Evolutionary conservation across 2,329 filamentous ascomycete genomes (phyloP).

Genomic region (Hypocreales sp.): DNA sequence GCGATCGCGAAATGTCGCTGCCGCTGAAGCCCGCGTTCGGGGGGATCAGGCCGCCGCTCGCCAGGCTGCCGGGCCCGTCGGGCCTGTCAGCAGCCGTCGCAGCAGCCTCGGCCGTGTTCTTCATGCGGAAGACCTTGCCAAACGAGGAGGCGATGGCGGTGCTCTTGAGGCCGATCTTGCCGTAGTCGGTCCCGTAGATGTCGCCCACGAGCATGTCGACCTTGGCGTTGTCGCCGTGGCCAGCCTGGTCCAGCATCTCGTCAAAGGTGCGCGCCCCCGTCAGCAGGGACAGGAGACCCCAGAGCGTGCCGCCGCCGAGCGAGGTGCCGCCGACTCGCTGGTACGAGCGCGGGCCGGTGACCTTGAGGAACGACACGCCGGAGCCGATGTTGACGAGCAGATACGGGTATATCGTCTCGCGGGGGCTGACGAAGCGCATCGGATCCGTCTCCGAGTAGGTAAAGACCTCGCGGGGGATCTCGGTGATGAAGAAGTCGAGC

Average conservation of each 20-base stretch:
- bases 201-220: conserved; percentile 97
- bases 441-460: conserved; percentile 85
- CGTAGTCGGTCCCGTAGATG: conserved; percentile 92
- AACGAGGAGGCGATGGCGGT: conserved; percentile 93
- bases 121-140: conserved; percentile 91
- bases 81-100: no score
- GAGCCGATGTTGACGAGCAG: conserved; percentile 97
- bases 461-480: conserved; percentile 94
- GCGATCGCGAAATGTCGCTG: conserved; percentile 76
- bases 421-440: conserved; percentile 72
- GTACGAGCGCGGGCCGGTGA: conserved; percentile 74
- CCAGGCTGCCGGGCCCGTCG: conserved; percentile 52
- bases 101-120: conserved; percentile 68
- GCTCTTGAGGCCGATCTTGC: conserved; percentile 90
- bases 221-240: conserved; percentile 76
- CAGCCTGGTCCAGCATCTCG: conserved; percentile 88
- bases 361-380: conserved; percentile 93
- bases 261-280: conserved; percentile 95
- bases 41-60: conserved; percentile 25
- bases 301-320: conserved; percentile 90
- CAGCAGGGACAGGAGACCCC: conserved; percentile 81
- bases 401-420: conserved; percentile 83
- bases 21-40: conserved; percentile 44
- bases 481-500: conserved; percentile 96
- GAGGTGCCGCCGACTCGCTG: conserved; percentile 90